These are phyloP conservation scores for Diplocarpon rosae DNA, from an alignment of 2,329 filamentous ascomycete species.

Conservation along the genomic window DNA sequence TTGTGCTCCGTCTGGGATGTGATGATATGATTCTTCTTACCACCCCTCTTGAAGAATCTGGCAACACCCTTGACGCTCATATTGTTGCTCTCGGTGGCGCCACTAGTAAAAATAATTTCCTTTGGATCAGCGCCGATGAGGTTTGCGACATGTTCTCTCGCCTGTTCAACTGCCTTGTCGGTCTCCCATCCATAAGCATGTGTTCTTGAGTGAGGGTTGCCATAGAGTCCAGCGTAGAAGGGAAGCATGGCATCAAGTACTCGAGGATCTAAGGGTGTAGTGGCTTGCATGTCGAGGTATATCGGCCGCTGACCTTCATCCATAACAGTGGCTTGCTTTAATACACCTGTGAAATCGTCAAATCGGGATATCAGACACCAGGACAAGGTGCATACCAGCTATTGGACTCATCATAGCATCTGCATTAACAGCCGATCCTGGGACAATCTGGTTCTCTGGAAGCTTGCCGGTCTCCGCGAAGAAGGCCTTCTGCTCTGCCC, in stretches of 20 bases:
- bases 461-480: slow-evolving; percentile 36
- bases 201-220: slow-evolving; percentile 93
- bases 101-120: slow-evolving; percentile 97
- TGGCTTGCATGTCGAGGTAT: slow-evolving; percentile 97
- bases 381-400: slow-evolving; percentile 40
- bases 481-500: slow-evolving; percentile 77
- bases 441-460: slow-evolving; percentile 19
- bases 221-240: slow-evolving; percentile 85
- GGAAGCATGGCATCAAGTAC: slow-evolving; percentile 96
- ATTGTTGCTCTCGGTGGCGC: slow-evolving; percentile 97
- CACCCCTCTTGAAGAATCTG: slow-evolving; percentile 71
- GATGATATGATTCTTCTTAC: slow-evolving; percentile 98
- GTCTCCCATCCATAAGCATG: slow-evolving; percentile 99
- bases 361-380: neutral
- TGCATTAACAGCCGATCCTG: slow-evolving; percentile 19
- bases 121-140: slow-evolving; percentile 92
- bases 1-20: slow-evolving; percentile 98
- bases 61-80: slow-evolving; percentile 99
- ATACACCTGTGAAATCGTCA: slow-evolving; percentile 43
- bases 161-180: slow-evolving; percentile 84
- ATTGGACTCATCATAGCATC: slow-evolving; percentile 70
- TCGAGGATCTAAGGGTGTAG: slow-evolving; percentile 85
- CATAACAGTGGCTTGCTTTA: slow-evolving; percentile 88
- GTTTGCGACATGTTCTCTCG: slow-evolving; percentile 69
- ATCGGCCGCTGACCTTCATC: slow-evolving; percentile 88